Conservation (phyloP, 139 green algal genomes). For the Deuterostichococcus epilithicus region DNA sequence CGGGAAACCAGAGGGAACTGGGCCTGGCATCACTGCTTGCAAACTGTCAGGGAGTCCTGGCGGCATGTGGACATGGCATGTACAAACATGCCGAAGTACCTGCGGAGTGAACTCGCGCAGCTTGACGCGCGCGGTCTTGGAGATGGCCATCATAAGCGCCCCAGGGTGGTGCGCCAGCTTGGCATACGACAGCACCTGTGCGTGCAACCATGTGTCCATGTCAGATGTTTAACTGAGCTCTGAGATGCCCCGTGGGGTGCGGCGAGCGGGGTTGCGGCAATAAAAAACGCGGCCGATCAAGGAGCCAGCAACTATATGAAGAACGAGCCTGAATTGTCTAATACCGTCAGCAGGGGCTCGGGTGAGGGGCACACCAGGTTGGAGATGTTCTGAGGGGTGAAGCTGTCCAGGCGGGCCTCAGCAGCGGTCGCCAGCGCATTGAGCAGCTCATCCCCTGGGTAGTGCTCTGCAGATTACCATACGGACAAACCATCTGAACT, state of each 20-base stretch:
- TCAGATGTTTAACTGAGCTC: no score
- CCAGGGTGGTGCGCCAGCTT: constrained; percentile 31
- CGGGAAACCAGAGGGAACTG: no score
- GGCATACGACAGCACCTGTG: constrained; percentile 31
- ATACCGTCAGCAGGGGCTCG: no score
- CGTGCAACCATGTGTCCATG: not conserved
- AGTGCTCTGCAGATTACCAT: constrained; percentile 10
- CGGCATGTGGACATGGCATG: no score
- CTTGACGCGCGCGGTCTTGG: not conserved
- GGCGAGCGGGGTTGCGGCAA: no score
- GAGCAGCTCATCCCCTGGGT: constrained; percentile 33
- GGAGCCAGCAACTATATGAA: no score
- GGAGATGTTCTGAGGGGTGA: constrained; percentile 33
- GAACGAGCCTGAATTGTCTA: no score
- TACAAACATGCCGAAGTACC: constrained; percentile 16
- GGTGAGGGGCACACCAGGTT: constrained; percentile 24
- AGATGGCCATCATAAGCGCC: constrained; percentile 10
- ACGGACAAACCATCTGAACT: no score
- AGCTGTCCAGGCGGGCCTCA: not conserved
- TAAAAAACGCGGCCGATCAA: no score
- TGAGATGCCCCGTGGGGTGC: no score
- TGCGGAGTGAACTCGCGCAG: constrained; percentile 22
- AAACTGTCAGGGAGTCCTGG: no score
- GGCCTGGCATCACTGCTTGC: no score
- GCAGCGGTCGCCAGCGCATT: constrained; percentile 16